Evolutionary conservation across 805 yeast species (phyloP), one percentile per base, ranked within the genome.

Genomic region (Saturnispora kantuleensis): DNA sequence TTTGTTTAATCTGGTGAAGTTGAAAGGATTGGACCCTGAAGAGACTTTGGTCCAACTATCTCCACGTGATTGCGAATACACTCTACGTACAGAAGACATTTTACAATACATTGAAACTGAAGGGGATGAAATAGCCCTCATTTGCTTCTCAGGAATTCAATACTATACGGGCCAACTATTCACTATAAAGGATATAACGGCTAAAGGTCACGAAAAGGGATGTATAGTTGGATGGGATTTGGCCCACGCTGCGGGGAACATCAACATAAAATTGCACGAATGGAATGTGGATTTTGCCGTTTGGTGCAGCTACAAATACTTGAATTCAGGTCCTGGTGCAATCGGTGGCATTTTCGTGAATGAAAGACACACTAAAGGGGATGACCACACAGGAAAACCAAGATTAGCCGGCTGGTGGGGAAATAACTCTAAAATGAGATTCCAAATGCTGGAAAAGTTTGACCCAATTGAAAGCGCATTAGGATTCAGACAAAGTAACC

Each of bases 321-420:
- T 89, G 50, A 90, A 90, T 59, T 62, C 95, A 3, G 97, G 97
- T 0, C 96, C 97, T 0, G 97, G 97, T 38, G 90, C 80, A 5
- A 84, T 88, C 51, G 95, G 88, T 5, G 96, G 96, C 1, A 71
- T 86, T 17, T 89, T 77, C 55, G 81, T 89, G 33, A 79, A 89
- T 58, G 81, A 77, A 50, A 70, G 62, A 49, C 50, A 51, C 34
- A 37, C 36, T 6, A 29, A 48, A 12, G 65, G 71, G 15, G 51
- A 56, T 35, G 35, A 39, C 17, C 59, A 64, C 39, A 70, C 67
- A 53, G 41, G 44, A 10, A 53, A 69, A 33, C 84, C 95, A 1
- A 68, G 97, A 48, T 66, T 86, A 41, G 95, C 96, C 0, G 97
- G 97, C 1, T 89, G 97, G 97, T 89, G 97, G 96, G 97, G 96